Evolutionary conservation across 2,329 filamentous ascomycete species (phyloP), one percentile per base, ranked within the genome.

Genomic region (Aspergillus transmontanensis): DNA sequence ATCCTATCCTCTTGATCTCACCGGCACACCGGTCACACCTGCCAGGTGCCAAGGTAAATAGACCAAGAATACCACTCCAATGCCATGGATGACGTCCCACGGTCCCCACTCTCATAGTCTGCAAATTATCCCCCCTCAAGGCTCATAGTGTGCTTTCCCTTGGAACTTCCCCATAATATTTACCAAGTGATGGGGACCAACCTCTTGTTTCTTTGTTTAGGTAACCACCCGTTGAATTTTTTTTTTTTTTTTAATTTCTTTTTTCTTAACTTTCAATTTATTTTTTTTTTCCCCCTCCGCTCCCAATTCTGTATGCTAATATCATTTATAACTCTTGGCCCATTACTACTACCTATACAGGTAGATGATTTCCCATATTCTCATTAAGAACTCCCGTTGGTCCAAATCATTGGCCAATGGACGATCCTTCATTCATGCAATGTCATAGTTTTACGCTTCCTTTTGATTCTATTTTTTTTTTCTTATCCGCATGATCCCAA

Each of bases 11-110:
- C 59, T 56, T 56, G 30, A 63, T 45, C 58, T 58, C 59, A 58
- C 50, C 62, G 62, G 62, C 56, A 64, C 62, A 62, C 61, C 61
- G 61, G 61, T 41, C 53, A 63, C 51, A 26, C 51, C 30, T 55
- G n/a, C 34, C 30, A 34, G 19, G 58, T 48, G 48, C 58, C 58
- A 59, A 59, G 58, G 53, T 45, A 45, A 60, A 36, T 50, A n/a
- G 39, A n/a, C 16, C 16, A 41, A 19, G 39, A 41, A 36, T 30
- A 32, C 32, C 43, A 53, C 50, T 53, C 26, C 50, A 34, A 28
- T 53, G 50, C 61, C 58, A 60, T 63, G 58, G 61, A 51, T 55
- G 51, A 43, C 28, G 53, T 45, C 54, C 59, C 32, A 36, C 36
- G 11, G 53, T 48, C 53, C 32, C 51, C 51, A 41, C 51, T 36